phyloP scores from a whole-genome alignment of 1,284 basidiomycete genomes.

The Thelephora terrestris region DNA sequence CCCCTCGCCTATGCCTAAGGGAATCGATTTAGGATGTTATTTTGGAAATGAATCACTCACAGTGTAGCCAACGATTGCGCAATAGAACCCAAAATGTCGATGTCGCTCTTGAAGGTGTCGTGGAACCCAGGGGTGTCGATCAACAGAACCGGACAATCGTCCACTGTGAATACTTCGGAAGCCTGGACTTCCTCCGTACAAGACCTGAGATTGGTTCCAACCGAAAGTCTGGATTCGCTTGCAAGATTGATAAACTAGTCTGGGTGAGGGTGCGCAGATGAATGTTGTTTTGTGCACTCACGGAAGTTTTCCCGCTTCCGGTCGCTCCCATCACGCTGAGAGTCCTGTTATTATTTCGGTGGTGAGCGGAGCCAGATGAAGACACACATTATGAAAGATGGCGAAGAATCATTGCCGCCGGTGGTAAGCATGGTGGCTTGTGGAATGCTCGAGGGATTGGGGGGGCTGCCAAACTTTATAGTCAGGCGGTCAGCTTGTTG shows the following conservation, averaged over 20 bases:
- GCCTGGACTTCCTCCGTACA: constrained; percentile 15
- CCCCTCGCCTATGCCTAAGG: constrained; percentile 30
- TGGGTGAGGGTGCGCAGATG: too few species aligned
- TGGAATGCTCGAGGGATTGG: too few species aligned
- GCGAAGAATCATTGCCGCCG: too few species aligned
- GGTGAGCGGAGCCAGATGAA: too few species aligned
- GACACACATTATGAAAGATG: too few species aligned
- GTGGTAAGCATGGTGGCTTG: too few species aligned
- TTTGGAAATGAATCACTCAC: too few species aligned
- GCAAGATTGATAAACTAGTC: constrained; percentile 11
- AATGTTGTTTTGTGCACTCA: constrained; percentile 1
- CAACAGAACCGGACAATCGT: constrained; percentile 17
- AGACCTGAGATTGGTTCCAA: constrained; percentile 9
- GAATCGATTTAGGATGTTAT: not conserved
- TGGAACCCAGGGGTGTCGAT: constrained; percentile 30
- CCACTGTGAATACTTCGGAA: constrained; percentile 19
- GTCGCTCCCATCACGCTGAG: constrained; percentile 14
- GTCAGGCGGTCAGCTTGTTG: too few species aligned
- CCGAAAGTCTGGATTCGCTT: constrained; percentile 8
- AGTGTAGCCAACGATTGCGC: constrained; percentile 20
- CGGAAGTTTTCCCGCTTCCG: constrained; percentile 16
- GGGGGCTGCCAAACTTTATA: too few species aligned
- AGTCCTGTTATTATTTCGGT: not conserved
- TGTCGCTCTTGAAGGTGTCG: constrained; percentile 23
- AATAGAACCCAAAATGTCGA: constrained; percentile 21